Evolutionary conservation across 2,329 filamentous ascomycete species (phyloP).

Genomic region (Dendryphion nanum): DNA sequence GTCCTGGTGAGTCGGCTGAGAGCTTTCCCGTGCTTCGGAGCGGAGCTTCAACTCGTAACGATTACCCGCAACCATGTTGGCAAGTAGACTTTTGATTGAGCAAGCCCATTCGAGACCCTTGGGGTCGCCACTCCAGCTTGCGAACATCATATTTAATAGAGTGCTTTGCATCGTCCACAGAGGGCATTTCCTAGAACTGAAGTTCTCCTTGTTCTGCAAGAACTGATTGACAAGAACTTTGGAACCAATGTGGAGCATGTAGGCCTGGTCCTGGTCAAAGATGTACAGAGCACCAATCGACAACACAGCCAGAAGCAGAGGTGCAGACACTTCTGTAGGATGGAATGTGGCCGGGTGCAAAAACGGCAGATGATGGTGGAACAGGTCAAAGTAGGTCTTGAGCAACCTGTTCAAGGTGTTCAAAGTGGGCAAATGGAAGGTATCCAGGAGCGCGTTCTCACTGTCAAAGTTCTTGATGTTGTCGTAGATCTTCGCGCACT

Average conservation of each 20-base stretch:
- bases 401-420: constrained; percentile 86
- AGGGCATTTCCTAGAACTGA: constrained; percentile 95
- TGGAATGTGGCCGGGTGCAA: constrained; percentile 89
- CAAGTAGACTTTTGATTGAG: constrained; percentile 95
- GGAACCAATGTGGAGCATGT: constrained; percentile 94
- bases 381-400: constrained; percentile 93
- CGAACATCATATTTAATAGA: constrained; percentile 96
- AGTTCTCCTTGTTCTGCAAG: constrained; percentile 96
- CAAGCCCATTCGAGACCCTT: constrained; percentile 98
- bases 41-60: constrained; percentile 94
- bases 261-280: constrained; percentile 95
- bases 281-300: constrained; percentile 96
- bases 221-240: constrained; percentile 98
- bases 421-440: constrained; percentile 81
- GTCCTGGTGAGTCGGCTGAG: constrained; percentile 74
- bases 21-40: constrained; percentile 78
- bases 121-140: constrained; percentile 97
- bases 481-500: constrained; percentile 80
- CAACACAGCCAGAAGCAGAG: constrained; percentile 82
- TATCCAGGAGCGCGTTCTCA: constrained; percentile 79
- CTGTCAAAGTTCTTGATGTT: constrained; percentile 79
- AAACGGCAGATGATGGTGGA: constrained; percentile 96
- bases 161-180: constrained; percentile 98
- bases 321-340: constrained; percentile 74
- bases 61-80: constrained; percentile 98